Conservation (phyloP, 179 eudicot species). For the Silene noctiflora region DNA sequence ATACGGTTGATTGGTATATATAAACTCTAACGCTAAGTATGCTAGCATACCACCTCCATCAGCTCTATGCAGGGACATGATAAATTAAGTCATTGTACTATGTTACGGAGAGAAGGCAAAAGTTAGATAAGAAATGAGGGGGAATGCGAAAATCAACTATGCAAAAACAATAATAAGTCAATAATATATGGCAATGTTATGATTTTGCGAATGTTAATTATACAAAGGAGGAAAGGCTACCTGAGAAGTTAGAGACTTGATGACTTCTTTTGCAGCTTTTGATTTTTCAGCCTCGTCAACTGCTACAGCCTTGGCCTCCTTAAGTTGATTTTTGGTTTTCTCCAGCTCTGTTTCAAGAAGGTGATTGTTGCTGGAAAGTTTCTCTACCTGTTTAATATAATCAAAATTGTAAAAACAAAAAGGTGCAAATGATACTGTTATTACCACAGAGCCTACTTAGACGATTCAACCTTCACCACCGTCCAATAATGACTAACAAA, state of each 20-base stretch:
- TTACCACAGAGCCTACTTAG: not conserved
- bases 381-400: conserved; percentile 52
- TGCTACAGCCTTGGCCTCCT: conserved; percentile 62
- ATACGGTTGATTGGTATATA: no score
- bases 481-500: not conserved
- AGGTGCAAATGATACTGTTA: not conserved
- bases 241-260: conserved; percentile 79
- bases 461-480: not conserved
- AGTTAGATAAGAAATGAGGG: not conserved
- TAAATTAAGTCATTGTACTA: no score
- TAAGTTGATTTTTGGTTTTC: conserved; percentile 53
- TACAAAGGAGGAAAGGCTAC: conserved; percentile 31
- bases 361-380: conserved; percentile 47
- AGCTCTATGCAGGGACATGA: not conserved
- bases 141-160: not conserved
- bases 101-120: no score
- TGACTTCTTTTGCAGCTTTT: conserved; percentile 83
- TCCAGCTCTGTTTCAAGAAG: conserved; percentile 69
- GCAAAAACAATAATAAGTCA: not conserved
- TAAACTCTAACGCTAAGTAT: not conserved
- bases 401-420: conserved; percentile 15
- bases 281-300: conserved; percentile 82
- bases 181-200: not conserved
- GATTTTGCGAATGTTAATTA: not conserved
- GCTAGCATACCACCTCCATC: not conserved